A percentile compares a stretch with the other conserved stretches of the same genome.
Evolutionary conservation across 345 rosid genomes (phyloP).

Genomic region (Noccaea caerulescens): DNA sequence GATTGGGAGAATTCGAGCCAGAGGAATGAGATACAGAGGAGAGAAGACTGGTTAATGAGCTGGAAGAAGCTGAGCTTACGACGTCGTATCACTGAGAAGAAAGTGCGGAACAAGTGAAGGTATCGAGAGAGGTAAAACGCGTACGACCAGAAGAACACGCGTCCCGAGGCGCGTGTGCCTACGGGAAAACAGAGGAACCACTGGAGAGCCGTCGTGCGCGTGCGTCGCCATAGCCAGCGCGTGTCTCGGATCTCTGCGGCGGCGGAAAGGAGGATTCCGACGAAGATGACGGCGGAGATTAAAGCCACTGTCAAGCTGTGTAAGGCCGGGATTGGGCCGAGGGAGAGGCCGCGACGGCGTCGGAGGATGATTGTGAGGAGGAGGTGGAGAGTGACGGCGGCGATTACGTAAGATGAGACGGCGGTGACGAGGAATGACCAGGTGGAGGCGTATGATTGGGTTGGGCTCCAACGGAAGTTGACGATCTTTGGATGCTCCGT

Average conservation of each 20-base stretch:
- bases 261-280: conserved; percentile 77
- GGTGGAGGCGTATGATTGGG: conserved; percentile 85
- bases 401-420: conserved; percentile 55
- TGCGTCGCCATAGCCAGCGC: conserved; percentile 81
- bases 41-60: conserved; percentile 68
- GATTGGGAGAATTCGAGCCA: conserved; percentile 97
- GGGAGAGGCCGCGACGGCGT: conserved; percentile 60
- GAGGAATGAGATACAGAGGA: conserved; percentile 72
- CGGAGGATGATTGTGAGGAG: conserved; percentile 44
- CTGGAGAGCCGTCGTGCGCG: conserved; percentile 63
- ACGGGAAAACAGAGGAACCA: conserved; percentile 98
- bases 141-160: conserved; percentile 98
- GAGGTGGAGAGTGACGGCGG: conserved; percentile 60
- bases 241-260: conserved; percentile 84
- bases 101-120: conserved; percentile 77
- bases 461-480: conserved; percentile 83
- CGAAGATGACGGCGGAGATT: conserved; percentile 67
- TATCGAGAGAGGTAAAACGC: conserved; percentile 82
- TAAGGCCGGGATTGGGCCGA: conserved; percentile 82
- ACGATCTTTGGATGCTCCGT: conserved; percentile 81
- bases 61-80: conserved; percentile 65
- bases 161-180: conserved; percentile 96
- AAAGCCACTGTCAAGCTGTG: conserved; percentile 69
- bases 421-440: conserved; percentile 79
- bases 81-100: conserved; percentile 57